Conservation (phyloP, 306 rosid species). For the Pueraria montana region DNA sequence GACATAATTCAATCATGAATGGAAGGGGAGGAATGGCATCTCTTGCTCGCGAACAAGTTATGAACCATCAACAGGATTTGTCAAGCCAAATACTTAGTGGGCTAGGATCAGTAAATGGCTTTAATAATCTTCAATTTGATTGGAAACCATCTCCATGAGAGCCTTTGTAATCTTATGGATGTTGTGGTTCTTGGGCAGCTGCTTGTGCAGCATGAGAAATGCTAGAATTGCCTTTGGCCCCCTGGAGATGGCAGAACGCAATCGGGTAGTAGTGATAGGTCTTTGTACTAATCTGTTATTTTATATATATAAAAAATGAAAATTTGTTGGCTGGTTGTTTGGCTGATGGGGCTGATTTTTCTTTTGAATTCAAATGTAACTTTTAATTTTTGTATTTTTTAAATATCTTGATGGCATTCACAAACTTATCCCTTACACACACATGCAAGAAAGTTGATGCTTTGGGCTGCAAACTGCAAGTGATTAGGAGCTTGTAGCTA, state of each 20-base stretch:
- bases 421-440: slow-evolving; percentile 3
- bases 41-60: slow-evolving; percentile 78
- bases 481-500: slow-evolving; percentile 3
- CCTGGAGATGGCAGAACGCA: slow-evolving; percentile 53
- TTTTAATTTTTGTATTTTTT: slow-evolving; percentile 43
- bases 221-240: slow-evolving; percentile 67
- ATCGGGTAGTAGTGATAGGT: slow-evolving; percentile 63
- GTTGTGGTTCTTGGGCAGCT: slow-evolving; percentile 56
- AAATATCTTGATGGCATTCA: slow-evolving; percentile 33
- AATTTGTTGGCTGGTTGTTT: slow-evolving; percentile 80
- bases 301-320: slow-evolving; percentile 68
- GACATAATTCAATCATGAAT: slow-evolving; percentile 81
- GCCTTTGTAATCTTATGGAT: slow-evolving; percentile 43
- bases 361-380: slow-evolving; percentile 63
- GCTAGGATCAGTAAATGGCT: slow-evolving; percentile 87
- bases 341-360: slow-evolving; percentile 72
- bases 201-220: slow-evolving; percentile 70
- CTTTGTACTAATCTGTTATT: slow-evolving; percentile 72
- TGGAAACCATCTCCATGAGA: slow-evolving; percentile 84
- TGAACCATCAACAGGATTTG: slow-evolving; percentile 89
- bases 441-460: slow-evolving; percentile 37
- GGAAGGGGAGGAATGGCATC: slow-evolving; percentile 86
- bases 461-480: slow-evolving; percentile 20
- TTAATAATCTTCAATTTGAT: slow-evolving; percentile 85
- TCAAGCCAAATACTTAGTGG: slow-evolving; percentile 92